Conservation (phyloP, 148 eudicot species). For the Euryodendron excelsum region DNA sequence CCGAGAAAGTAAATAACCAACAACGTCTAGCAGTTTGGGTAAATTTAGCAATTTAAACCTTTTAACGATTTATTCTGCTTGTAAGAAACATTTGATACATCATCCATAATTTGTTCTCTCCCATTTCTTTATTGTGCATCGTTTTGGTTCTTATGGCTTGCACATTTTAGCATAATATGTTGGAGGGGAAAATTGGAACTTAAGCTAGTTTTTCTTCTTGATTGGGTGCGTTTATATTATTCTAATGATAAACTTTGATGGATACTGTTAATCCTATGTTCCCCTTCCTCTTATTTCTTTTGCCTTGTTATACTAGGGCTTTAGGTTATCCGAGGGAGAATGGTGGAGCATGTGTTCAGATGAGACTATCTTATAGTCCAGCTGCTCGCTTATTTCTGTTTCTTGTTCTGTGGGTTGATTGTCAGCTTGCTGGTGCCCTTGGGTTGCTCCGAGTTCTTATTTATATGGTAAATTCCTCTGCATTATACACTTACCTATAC, state of each 20-base stretch:
- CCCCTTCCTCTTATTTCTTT: background rate
- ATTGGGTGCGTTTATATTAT: too few species aligned
- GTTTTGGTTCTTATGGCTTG: too few species aligned
- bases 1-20: too few species aligned
- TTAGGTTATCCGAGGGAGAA: constrained; percentile 20
- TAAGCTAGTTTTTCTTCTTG: too few species aligned
- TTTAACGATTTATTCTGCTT: too few species aligned
- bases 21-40: too few species aligned
- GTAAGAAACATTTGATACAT: too few species aligned
- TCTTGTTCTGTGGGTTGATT: constrained; percentile 35
- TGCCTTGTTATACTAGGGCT: constrained; percentile 21
- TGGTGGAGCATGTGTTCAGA: constrained; percentile 38
- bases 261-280: background rate
- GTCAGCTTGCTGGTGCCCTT: constrained; percentile 36
- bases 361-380: constrained; percentile 36
- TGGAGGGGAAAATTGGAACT: too few species aligned
- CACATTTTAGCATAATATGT: too few species aligned
- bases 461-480: constrained; percentile 28
- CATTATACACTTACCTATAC: background rate
- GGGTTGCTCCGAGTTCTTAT: constrained; percentile 37
- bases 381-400: constrained; percentile 28
- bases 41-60: too few species aligned
- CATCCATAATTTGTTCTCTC: too few species aligned
- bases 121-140: too few species aligned
- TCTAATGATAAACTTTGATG: background rate